Base-by-base conservation (phyloP, 1,284 basidiomycete genomes). In the Malassezia psittaci region DNA sequence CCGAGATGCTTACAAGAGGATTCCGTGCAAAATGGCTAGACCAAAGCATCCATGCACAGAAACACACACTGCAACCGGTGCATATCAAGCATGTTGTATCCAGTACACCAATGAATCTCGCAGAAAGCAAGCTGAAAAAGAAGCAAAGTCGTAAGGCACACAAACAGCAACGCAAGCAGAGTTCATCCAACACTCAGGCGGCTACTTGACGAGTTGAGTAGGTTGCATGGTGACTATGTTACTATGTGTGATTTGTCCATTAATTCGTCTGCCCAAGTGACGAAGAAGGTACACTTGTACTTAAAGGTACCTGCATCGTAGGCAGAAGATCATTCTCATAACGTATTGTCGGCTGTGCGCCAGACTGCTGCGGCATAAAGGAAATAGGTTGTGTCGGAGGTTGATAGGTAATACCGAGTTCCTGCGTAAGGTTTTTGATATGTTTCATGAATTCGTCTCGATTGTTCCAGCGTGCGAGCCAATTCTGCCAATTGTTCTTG, bases 401-500 rank as follows among this genome's bases (percentile, higher is more conserved):
- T 46, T 59, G 47, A 55, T 70, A 69, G 2, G 46, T 51, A 24
- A 72, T 64, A 9, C 54, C 53, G 11, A 72, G 48, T 39, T 69
- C 63, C 36, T 69, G 61, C 42, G 60, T 62, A 9, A 61, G 47
- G 21, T 52, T 53, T 54, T 69, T 69, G 57, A 72, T 53, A 43
- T 60, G 57, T 32, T 63, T 64, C 66, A 75, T 71, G 18, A 75
- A 39, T 48, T 65, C 63, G 36, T 69, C 72, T 41, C 72, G 59
- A 18, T 69, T 53, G 40, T 55, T 56, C 75, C 72, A 88, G 53
- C 86, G 79, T 12, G 81, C 85, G 50, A 85, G 85, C 86, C 87
- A 88, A 64, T 88, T 85, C 72, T 88, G 87, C 86, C 86, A 88
- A 70, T 87, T 87, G 38, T 83, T 79, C 82, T 78, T 77, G 81